Evolutionary conservation across 148 eudicot genomes (phyloP), one percentile per base, ranked within the genome.

Genomic region (Mesembryanthemum crystallinum): DNA sequence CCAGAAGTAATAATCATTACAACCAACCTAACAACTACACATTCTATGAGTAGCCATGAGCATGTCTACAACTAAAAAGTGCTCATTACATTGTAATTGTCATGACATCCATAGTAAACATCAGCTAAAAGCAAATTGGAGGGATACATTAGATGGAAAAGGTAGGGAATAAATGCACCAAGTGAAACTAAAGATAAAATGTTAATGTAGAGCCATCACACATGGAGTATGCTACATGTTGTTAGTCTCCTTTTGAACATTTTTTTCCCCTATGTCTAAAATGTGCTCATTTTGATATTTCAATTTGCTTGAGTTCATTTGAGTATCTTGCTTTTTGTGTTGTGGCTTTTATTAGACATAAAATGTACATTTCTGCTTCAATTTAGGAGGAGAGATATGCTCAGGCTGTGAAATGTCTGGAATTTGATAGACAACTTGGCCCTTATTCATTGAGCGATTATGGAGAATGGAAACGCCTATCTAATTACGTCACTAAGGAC

Each of bases 341-440:
- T 59, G 8, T 3, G 30, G 71, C 37, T 69, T 13, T 58, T 21
- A 33, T 43, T 64, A 69, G 10, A 30, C 29, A 17, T 67, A 13
- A 54, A 24, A 17, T 30, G 24, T 15, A 21, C 69, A 75, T 67
- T 25, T 15, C 15, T 69, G 37, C 69, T 85, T 65, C 24, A n/a
- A 33, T 69, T 9, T 76, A 95, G 98, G 97, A 87, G 76, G 94
- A 85, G 86, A 86, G 96, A 80, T 95, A 88, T 81, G 82, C 88
- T 67, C 85, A 81, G 79, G 97, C 96, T 37, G 98, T 92, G 71
- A 90, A 79, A 85, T 76, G 81, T 49, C 77, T 92, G 76, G 98
- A 92, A 86, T 92, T 95, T 82, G 97, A 95, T 80, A 85, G 81
- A 71, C 87, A 95, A n/a, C 92, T 95, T 73, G 98, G 97, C 57